These are phyloP conservation scores for Sporothrix pseudoabietina DNA, from an alignment of 2,329 filamentous ascomycete genomes.

Conservation along the genomic window DNA sequence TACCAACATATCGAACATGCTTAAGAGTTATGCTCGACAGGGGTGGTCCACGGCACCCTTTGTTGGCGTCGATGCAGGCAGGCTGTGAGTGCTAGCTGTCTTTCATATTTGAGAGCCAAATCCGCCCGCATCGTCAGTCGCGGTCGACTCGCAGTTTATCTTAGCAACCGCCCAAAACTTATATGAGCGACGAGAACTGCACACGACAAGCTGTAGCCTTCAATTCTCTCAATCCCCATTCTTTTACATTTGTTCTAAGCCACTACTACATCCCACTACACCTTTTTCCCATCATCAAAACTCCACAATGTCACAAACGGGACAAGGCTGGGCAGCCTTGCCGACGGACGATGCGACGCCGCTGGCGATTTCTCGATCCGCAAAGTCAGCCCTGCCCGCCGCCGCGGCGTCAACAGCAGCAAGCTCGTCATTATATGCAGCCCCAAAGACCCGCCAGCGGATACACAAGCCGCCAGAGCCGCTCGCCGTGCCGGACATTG, in stretches of 20 bases:
- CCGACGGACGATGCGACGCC: not conserved
- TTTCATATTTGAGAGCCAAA: conserved; percentile 12
- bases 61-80: not conserved
- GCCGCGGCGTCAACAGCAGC: not conserved
- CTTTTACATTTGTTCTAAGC: not conserved
- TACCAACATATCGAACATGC: conserved; percentile 27
- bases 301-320: not conserved
- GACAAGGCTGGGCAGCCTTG: conserved; percentile 16
- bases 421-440: not conserved
- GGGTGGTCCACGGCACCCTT: not conserved
- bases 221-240: not conserved
- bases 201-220: not conserved
- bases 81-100: not conserved
- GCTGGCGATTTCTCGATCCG: not conserved
- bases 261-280: not conserved
- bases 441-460: conserved; percentile 44
- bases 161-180: not conserved
- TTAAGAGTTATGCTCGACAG: conserved; percentile 26
- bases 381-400: not conserved
- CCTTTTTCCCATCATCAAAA: too few relatives aligned
- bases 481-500: conserved; percentile 51
- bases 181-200: not conserved
- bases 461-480: conserved; percentile 46
- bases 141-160: not conserved
- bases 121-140: conserved; percentile 2